These are phyloP conservation scores for Albophoma yamanashiensis DNA, from an alignment of 2,329 filamentous ascomycete species.

Conservation along the genomic window DNA sequence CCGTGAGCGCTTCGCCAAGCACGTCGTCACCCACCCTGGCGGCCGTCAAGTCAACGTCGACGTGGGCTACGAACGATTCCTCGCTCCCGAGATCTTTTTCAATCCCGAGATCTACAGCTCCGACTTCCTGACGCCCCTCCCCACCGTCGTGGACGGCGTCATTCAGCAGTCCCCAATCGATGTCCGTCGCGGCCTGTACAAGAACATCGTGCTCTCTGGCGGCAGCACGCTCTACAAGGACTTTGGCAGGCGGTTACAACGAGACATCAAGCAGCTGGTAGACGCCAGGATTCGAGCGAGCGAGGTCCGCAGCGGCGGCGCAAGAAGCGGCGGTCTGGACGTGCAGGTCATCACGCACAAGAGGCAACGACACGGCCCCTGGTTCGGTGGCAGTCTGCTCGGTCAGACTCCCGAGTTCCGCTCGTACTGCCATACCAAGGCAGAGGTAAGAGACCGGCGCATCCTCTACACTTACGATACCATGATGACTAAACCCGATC, in stretches of 20 bases:
- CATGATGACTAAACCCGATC: slow-evolving; percentile 9
- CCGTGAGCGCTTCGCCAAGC: slow-evolving; percentile 80
- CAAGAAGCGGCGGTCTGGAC: slow-evolving; percentile 86
- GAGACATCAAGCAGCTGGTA: slow-evolving; percentile 93
- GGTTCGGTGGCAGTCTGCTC: slow-evolving; percentile 94
- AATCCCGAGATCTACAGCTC: slow-evolving; percentile 99
- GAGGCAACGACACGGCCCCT: slow-evolving; percentile 91
- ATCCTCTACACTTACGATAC: too few species aligned
- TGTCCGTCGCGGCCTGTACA: slow-evolving; percentile 92
- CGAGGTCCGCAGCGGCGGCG: slow-evolving; percentile 83
- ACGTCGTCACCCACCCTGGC: slow-evolving; percentile 76
- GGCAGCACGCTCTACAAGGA: slow-evolving; percentile 98
- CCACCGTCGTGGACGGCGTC: slow-evolving; percentile 87
- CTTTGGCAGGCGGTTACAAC: slow-evolving; percentile 89
- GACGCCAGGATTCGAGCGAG: slow-evolving; percentile 88
- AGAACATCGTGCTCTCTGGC: slow-evolving; percentile 97
- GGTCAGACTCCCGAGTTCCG: slow-evolving; percentile 97
- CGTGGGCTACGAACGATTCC: slow-evolving; percentile 94
- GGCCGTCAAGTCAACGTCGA: slow-evolving; percentile 80
- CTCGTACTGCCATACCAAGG: slow-evolving; percentile 96
- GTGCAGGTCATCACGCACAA: slow-evolving; percentile 98
- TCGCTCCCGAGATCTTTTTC: slow-evolving; percentile 99
- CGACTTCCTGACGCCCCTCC: slow-evolving; percentile 92
- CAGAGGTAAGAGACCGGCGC: slow-evolving; percentile 39
- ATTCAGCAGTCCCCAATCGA: slow-evolving; percentile 98